These are phyloP conservation scores for Ambrosiella xylebori DNA, from an alignment of 2,329 filamentous ascomycete genomes.

Conservation along the genomic window DNA sequence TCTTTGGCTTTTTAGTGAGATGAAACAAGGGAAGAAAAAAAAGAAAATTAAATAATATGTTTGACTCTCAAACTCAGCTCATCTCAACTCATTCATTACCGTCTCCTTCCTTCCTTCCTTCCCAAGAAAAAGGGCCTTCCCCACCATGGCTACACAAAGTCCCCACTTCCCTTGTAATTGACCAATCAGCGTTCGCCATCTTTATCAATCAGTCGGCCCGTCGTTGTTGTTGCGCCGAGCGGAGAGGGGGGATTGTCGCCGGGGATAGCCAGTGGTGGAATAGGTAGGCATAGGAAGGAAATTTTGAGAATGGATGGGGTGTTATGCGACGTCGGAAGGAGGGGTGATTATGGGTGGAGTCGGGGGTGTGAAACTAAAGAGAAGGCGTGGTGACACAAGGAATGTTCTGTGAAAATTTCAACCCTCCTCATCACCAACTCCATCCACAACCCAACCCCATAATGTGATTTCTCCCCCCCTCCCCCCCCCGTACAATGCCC, in stretches of 20 bases:
- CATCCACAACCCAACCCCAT: background rate
- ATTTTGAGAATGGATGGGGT: background rate
- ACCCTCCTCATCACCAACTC: background rate
- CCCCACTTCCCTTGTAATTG: background rate
- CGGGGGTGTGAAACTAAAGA: background rate
- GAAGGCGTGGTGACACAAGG: no score
- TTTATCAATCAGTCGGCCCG: conserved; percentile 5
- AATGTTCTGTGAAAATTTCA: background rate
- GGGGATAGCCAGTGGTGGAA: background rate
- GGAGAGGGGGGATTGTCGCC: background rate
- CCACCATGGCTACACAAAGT: background rate
- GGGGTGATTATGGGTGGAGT: background rate
- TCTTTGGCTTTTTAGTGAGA: background rate
- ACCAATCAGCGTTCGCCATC: background rate
- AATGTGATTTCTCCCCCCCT: background rate
- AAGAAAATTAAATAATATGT: no score
- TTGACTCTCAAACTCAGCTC: no score
- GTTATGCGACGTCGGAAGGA: background rate
- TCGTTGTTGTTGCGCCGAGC: background rate
- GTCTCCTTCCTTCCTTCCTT: background rate
- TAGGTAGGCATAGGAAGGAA: background rate
- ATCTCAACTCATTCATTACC: no score
- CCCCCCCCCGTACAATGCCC: no score
- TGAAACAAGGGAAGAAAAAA: no score
- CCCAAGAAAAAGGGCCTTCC: background rate